A percentile compares a stretch with the other conserved stretches of the same genome.
phyloP scores from a whole-genome alignment of 2,329 filamentous ascomycete species.

The Aspergillus niger region DNA sequence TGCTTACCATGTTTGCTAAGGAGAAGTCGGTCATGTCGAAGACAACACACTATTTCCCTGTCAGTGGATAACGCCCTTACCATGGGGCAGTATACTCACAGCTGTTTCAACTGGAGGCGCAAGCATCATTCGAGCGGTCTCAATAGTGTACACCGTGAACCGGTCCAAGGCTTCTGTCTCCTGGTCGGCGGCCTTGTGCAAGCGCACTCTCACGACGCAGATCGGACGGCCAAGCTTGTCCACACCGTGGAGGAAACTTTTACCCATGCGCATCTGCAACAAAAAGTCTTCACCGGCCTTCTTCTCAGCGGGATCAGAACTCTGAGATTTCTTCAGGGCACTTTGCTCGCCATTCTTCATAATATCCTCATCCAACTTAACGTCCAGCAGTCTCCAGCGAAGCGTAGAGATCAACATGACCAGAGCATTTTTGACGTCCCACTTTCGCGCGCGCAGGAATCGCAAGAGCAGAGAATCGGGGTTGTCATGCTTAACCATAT shows the following conservation, averaged over 20 bases:
- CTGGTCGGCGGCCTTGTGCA: slow-evolving; percentile 83
- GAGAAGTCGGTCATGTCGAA: slow-evolving; percentile 97
- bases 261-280: slow-evolving; percentile 81
- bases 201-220: slow-evolving; percentile 77
- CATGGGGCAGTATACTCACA: slow-evolving; percentile 57
- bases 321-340: slow-evolving; percentile 63
- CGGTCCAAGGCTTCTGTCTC: slow-evolving; percentile 78
- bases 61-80: slow-evolving; percentile 23
- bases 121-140: slow-evolving; percentile 85
- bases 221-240: slow-evolving; percentile 85
- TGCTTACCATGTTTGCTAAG: slow-evolving; percentile 83
- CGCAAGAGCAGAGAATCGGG: slow-evolving; percentile 81
- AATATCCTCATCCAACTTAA: slow-evolving; percentile 87
- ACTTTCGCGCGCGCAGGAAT: slow-evolving; percentile 87
- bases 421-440: slow-evolving; percentile 90
- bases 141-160: slow-evolving; percentile 92
- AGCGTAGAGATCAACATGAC: slow-evolving; percentile 94
- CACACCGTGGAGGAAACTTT: slow-evolving; percentile 85
- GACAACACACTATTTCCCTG: slow-evolving; percentile 69
- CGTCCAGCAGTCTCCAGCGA: slow-evolving; percentile 81
- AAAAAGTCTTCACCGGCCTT: slow-evolving; percentile 77
- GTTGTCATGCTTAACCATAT: slow-evolving; percentile 92
- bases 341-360: slow-evolving; percentile 73
- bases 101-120: slow-evolving; percentile 83
- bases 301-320: slow-evolving; percentile 62